Conservation (phyloP, 2,329 filamentous ascomycete species). For the Monilinia vaccinii-corymbosi region DNA sequence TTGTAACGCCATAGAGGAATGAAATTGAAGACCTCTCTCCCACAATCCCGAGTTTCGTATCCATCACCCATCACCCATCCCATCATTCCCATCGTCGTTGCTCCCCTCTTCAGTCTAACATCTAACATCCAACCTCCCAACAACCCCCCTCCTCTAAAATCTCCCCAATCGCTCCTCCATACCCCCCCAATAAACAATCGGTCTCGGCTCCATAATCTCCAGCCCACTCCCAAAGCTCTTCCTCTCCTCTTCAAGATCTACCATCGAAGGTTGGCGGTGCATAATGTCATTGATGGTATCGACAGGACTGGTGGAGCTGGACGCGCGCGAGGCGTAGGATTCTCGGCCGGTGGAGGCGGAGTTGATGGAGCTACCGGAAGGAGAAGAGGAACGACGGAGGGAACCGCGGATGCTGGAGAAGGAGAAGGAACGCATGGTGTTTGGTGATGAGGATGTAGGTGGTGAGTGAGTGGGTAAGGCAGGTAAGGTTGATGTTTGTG, state of each 20-base stretch:
- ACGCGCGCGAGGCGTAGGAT: slow-evolving; percentile 38
- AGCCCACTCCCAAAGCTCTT: slow-evolving; percentile 44
- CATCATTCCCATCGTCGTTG: too few species aligned
- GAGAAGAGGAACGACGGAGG: slow-evolving; percentile 42
- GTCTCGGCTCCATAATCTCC: slow-evolving; percentile 50
- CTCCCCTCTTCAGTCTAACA: too few species aligned
- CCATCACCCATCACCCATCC: background rate
- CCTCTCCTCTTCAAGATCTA: slow-evolving; percentile 50
- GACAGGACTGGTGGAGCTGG: slow-evolving; percentile 25
- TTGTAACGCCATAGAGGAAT: background rate
- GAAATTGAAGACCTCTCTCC: slow-evolving; percentile 10
- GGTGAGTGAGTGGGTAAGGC: background rate
- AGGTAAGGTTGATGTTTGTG: background rate
- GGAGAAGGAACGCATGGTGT: slow-evolving; percentile 27
- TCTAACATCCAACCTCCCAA: background rate
- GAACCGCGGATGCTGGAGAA: slow-evolving; percentile 47
- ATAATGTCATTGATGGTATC: slow-evolving; percentile 51
- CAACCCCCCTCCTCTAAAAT: background rate
- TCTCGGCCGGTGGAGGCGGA: slow-evolving; percentile 24
- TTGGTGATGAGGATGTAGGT: background rate
- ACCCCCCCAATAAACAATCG: slow-evolving; percentile 54
- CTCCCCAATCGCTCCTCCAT: slow-evolving; percentile 38
- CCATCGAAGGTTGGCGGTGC: slow-evolving; percentile 46
- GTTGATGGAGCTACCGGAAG: slow-evolving; percentile 23
- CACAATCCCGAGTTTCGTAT: slow-evolving; percentile 4